These are phyloP conservation scores for Choanephora cucurbitarum DNA, from an alignment of 371 early-diverging fungal genomes.

Conservation along the genomic window DNA sequence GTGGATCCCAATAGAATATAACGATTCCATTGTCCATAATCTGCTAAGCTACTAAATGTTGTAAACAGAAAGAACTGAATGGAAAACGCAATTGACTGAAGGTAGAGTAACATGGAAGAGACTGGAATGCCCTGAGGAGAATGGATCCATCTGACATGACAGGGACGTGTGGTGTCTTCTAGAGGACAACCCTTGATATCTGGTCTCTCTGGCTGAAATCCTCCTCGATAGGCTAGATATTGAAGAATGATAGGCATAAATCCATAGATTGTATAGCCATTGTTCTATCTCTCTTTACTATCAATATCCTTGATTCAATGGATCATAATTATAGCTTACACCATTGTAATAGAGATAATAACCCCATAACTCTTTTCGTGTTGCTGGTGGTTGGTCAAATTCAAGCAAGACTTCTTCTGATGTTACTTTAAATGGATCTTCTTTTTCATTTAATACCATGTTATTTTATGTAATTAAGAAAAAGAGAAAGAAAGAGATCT, in stretches of 20 bases:
- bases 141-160: slow-evolving; percentile 35
- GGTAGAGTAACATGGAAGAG: slow-evolving; percentile 46
- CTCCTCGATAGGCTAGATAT: slow-evolving; percentile 38
- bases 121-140: slow-evolving; percentile 35
- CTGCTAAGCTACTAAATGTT: slow-evolving; percentile 47
- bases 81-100: slow-evolving; percentile 52
- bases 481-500: slow-evolving; percentile 2
- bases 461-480: too few relatives aligned
- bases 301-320: too few relatives aligned
- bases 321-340: too few relatives aligned
- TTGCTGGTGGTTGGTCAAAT: slow-evolving; percentile 38
- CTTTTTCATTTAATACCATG: background rate
- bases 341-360: slow-evolving; percentile 58
- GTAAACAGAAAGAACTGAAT: slow-evolving; percentile 49
- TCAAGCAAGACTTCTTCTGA: background rate
- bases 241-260: slow-evolving; percentile 50
- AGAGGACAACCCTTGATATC: slow-evolving; percentile 31
- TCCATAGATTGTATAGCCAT: slow-evolving; percentile 49
- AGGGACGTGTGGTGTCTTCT: slow-evolving; percentile 29
- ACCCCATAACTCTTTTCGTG: slow-evolving; percentile 45
- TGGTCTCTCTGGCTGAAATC: slow-evolving; percentile 35
- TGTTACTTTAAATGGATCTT: slow-evolving; percentile 9
- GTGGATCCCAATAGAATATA: slow-evolving; percentile 43
- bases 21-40: slow-evolving; percentile 50
- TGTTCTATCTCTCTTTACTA: too few relatives aligned